Base-by-base conservation (phyloP, 192 early-diverging fungal genomes). In the Chytriomyces sp. region DNA sequence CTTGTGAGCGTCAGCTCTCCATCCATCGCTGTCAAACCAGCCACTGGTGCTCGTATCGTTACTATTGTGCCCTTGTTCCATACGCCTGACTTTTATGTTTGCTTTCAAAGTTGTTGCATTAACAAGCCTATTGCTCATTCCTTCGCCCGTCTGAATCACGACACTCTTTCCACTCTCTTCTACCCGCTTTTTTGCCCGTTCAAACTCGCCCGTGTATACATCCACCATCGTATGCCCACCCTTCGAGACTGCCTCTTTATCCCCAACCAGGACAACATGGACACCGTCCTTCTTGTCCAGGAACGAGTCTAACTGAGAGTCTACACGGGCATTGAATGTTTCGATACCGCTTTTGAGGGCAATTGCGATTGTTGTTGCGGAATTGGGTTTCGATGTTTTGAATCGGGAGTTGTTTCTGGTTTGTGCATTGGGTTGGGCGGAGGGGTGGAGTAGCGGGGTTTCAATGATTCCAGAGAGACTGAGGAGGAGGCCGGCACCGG, bases 261-360 rank as follows among this genome's bases (percentile, higher is more conserved):
- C 77, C 77, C 64, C 87, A 76, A 88, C 88, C 43, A 85, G 87
- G 77, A 89, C 84, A 24, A 88, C 35, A 45, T 86, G 75, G 7
- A 87, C 53, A 67, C 87, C 87, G 7, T 61, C 49, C 23, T 84
- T 62, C 18, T 63, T 49, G 16, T 63, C 45, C 43, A 88, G 75
- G 74, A 84, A 89, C 61, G 85, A 84, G 61, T 84, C 69, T 28
- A 88, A 59, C 70, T 88, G 88, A n/a, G 86, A 76, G 0, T 78
- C 72, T 1, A 83, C 59, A 8, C 87, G 75, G 44, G 80, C 60
- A 43, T 72, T 66, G 8, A 80, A 83, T 24, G 83, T 79, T 61
- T 88, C 88, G 5, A 50, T 44, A 28, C 88, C 88, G 4, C 82
- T 80, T 71, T 89, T 89, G 11, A 88, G 77, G 9, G 87, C 84